Conservation (phyloP, 2,329 filamentous ascomycete genomes). For the Raffaelea albimanens region DNA sequence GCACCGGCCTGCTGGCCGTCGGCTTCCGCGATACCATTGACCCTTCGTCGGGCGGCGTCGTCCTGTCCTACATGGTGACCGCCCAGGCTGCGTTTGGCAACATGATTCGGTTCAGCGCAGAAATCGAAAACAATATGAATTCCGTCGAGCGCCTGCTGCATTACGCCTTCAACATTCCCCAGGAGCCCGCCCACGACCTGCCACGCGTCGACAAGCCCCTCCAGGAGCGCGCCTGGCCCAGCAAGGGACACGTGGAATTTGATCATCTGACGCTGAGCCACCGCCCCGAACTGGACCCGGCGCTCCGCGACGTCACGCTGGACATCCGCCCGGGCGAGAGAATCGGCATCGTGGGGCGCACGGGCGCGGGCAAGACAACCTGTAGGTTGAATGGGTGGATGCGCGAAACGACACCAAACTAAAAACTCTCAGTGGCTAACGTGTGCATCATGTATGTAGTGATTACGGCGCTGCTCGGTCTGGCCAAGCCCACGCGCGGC, state of each 20-base stretch:
- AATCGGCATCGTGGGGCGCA: conserved; percentile 89
- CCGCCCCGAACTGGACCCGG: conserved; percentile 76
- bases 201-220: conserved; percentile 66
- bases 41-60: conserved; percentile 84
- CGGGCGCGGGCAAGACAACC: conserved; percentile 81
- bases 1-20: conserved; percentile 83
- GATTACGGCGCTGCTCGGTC: conserved; percentile 83
- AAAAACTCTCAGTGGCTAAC: no score
- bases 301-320: conserved; percentile 74
- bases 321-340: conserved; percentile 79
- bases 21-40: conserved; percentile 73
- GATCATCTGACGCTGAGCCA: conserved; percentile 82
- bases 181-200: conserved; percentile 54
- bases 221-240: conserved; percentile 74
- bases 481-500: conserved; percentile 79
- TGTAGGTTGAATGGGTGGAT: neutral
- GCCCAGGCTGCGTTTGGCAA: conserved; percentile 66
- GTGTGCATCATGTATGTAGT: no score
- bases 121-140: conserved; percentile 99
- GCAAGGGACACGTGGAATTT: conserved; percentile 75
- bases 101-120: conserved; percentile 85
- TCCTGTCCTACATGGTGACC: conserved; percentile 78
- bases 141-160: conserved; percentile 95
- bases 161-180: conserved; percentile 70
- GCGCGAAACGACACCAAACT: neutral